These are phyloP conservation scores for Cutaneotrichosporon sp. DNA, from an alignment of 1,284 basidiomycete species.

Conservation along the genomic window DNA sequence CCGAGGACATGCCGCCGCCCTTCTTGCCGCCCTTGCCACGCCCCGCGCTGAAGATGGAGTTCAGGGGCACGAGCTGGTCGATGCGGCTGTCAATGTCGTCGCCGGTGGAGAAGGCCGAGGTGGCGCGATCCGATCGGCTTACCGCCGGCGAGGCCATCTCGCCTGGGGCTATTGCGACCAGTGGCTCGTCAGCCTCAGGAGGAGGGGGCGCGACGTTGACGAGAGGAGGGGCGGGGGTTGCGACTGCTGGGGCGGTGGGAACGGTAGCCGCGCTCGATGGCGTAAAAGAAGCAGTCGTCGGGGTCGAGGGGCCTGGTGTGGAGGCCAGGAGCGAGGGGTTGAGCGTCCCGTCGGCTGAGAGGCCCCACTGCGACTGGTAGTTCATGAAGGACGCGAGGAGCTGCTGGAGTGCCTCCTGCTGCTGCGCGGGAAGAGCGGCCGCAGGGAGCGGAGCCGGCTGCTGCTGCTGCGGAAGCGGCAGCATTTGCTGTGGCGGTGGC, in stretches of 20 bases:
- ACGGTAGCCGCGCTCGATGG: constrained; percentile 1
- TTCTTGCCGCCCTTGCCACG: constrained; percentile 55
- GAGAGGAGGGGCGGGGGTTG: background rate
- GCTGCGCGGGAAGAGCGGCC: constrained; percentile 35
- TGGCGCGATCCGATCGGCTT: constrained; percentile 28
- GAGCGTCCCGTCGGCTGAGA: constrained; percentile 19
- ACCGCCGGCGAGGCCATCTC: constrained; percentile 17
- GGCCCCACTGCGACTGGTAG: constrained; percentile 40
- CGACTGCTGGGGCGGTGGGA: background rate
- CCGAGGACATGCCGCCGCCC: constrained; percentile 54
- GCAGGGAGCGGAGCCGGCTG: constrained; percentile 13
- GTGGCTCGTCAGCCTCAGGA: constrained; percentile 33
- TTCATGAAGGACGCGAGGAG: constrained; percentile 41
- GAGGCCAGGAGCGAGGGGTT: constrained; percentile 33
- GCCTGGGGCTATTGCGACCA: constrained; percentile 33
- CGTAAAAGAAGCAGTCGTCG: constrained; percentile 1
- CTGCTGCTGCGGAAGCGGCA: constrained; percentile 10
- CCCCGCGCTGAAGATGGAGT: constrained; percentile 51
- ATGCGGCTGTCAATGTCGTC: constrained; percentile 42
- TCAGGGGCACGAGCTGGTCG: constrained; percentile 46
- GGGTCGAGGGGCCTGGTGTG: background rate
- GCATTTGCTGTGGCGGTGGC: constrained; percentile 3
- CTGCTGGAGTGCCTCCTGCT: constrained; percentile 46
- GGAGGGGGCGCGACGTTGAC: constrained; percentile 1
- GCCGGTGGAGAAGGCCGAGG: constrained; percentile 20